Conservation (phyloP, 495 filamentous ascomycete species). For the Chaetomidium leptoderma region DNA sequence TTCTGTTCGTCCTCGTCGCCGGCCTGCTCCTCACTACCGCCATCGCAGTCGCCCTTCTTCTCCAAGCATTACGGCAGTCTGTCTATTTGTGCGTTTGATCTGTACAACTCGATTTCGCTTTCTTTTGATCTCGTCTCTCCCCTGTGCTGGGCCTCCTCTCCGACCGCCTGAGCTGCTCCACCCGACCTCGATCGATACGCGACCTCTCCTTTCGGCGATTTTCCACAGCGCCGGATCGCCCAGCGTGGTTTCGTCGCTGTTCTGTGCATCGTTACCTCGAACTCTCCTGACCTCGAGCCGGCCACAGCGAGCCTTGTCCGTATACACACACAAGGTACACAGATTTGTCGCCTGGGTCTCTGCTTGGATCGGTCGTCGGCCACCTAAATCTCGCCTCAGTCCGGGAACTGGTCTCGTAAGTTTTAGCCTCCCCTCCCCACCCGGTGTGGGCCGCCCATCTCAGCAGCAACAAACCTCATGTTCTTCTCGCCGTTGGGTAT, state of each 20-base stretch:
- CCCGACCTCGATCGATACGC: constrained; percentile 1
- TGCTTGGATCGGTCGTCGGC: neutral
- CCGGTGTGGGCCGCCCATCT: neutral
- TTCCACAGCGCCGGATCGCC: constrained; percentile 7
- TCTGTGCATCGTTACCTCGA: constrained; percentile 13
- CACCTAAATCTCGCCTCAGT: neutral
- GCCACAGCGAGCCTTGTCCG: neutral
- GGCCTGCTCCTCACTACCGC: constrained; percentile 7
- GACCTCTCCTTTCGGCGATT: constrained; percentile 9
- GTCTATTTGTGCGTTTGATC: neutral
- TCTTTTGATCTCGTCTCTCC: neutral
- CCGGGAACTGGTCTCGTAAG: neutral
- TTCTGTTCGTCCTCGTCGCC: neutral
- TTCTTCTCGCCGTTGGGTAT: too few relatives aligned
- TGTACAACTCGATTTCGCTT: neutral
- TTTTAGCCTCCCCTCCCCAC: neutral
- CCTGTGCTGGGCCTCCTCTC: constrained; percentile 1
- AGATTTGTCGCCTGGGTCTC: neutral
- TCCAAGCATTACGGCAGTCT: neutral
- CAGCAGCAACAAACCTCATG: neutral
- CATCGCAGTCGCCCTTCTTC: constrained; percentile 6
- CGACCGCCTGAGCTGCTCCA: constrained; percentile 3
- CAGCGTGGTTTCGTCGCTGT: neutral
- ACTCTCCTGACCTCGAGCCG: neutral
- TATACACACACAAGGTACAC: neutral